Conservation (phyloP, 306 rosid genomes). For the Corylus heterophylla region DNA sequence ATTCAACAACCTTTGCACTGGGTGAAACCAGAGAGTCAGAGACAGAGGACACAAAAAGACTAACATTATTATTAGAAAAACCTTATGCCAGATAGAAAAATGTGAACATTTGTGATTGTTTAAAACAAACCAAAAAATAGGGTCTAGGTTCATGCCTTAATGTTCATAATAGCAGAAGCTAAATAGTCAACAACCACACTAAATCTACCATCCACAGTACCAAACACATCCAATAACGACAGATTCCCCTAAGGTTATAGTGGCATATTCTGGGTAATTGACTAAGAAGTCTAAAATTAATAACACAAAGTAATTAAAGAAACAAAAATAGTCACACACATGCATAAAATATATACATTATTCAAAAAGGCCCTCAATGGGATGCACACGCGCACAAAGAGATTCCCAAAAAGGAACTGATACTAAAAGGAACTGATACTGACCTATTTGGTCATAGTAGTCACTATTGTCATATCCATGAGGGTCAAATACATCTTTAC, state of each 20-base stretch:
- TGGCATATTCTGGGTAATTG: background rate
- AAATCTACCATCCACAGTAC: background rate
- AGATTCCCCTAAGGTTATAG: background rate
- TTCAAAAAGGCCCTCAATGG: background rate
- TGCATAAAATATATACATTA: background rate
- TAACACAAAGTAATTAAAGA: background rate
- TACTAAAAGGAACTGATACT: constrained; percentile 27
- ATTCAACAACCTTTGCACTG: background rate
- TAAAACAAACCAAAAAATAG: background rate
- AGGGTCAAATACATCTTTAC: constrained; percentile 94
- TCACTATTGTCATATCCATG: constrained; percentile 88
- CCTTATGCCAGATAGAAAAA: background rate
- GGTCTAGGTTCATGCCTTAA: background rate
- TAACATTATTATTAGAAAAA: background rate
- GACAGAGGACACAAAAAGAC: background rate
- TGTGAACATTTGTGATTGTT: background rate
- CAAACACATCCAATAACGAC: background rate
- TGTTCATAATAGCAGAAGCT: background rate
- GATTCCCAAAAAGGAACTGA: constrained; percentile 19
- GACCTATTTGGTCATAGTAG: constrained; percentile 89
- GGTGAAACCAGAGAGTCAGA: background rate
- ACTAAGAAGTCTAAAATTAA: background rate
- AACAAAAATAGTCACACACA: background rate
- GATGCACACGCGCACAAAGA: background rate
- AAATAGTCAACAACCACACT: background rate